A percentile compares a stretch with the other conserved stretches of the same genome.
phyloP scores from a whole-genome alignment of 345 rosid species.

The Gossypium bickii region DNA sequence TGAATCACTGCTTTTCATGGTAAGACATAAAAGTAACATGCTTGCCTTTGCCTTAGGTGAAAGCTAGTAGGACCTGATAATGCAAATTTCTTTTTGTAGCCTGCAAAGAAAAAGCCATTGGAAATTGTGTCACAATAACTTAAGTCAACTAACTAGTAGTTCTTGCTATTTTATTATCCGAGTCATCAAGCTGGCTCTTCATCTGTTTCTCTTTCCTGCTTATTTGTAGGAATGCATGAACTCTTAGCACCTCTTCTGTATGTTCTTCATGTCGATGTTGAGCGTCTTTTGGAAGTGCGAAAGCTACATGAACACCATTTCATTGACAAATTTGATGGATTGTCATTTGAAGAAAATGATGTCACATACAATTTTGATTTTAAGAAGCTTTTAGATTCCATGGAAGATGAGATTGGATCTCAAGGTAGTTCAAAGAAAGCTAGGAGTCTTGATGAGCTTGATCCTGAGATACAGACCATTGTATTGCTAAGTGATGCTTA shows the following conservation, averaged over 20 bases:
- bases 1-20: not conserved
- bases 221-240: constrained; percentile 84
- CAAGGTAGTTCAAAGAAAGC: constrained; percentile 45
- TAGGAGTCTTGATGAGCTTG: constrained; percentile 69
- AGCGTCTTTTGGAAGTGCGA: constrained; percentile 76
- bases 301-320: constrained; percentile 77
- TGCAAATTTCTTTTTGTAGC: not conserved
- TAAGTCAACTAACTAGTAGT: not conserved
- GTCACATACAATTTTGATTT: constrained; percentile 73
- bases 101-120: not conserved
- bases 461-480: constrained; percentile 69
- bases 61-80: not conserved
- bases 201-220: constrained; percentile 15
- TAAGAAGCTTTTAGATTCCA: constrained; percentile 59
- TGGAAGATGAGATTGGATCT: constrained; percentile 52
- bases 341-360: constrained; percentile 74
- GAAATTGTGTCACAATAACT: not conserved
- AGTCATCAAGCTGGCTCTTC: not conserved
- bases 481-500: constrained; percentile 77
- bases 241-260: constrained; percentile 91
- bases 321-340: constrained; percentile 80
- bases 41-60: not conserved
- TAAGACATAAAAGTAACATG: too few species aligned
- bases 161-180: not conserved
- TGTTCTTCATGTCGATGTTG: constrained; percentile 87